A percentile compares a stretch with the other conserved stretches of the same genome.
Evolutionary conservation across 2,329 filamentous ascomycete species (phyloP).

Genomic region (Corynespora cassiicola): DNA sequence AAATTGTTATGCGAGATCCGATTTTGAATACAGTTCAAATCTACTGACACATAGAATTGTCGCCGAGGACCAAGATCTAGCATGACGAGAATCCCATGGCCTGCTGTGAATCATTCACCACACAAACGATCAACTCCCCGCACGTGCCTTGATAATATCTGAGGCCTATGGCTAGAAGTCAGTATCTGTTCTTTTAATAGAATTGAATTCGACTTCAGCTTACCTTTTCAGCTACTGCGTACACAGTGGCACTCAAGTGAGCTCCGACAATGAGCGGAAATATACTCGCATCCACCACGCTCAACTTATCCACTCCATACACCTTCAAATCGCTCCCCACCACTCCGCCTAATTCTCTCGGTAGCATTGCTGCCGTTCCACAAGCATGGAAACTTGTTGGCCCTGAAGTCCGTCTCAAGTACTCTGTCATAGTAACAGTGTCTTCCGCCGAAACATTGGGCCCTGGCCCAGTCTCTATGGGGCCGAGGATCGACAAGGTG

Average conservation of each 20-base stretch:
- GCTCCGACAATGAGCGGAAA: slow-evolving; percentile 21
- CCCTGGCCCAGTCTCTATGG: slow-evolving; percentile 22
- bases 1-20: no score
- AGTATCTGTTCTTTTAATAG: no score
- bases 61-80: no score
- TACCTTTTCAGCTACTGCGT: slow-evolving; percentile 31
- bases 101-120: no score
- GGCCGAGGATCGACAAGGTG: slow-evolving; percentile 15
- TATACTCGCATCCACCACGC: slow-evolving; percentile 30
- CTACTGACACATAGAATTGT: no score
- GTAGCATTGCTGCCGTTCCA: slow-evolving; percentile 26
- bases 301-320: slow-evolving; percentile 22
- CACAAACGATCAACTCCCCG: no score
- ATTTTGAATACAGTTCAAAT: no score
- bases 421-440: slow-evolving; percentile 4
- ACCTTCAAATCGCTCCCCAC: slow-evolving; percentile 23
- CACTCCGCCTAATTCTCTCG: slow-evolving; percentile 26
- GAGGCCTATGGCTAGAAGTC: no score
- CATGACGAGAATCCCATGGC: no score
- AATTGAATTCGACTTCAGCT: no score
- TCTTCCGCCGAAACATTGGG: slow-evolving; percentile 16
- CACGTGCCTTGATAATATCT: no score
- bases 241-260: slow-evolving; percentile 27
- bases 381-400: slow-evolving; percentile 18
- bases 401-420: slow-evolving; percentile 1